Evolutionary conservation across 2,329 filamentous ascomycete genomes (phyloP).

Genomic region (Aureobasidium sp.): DNA sequence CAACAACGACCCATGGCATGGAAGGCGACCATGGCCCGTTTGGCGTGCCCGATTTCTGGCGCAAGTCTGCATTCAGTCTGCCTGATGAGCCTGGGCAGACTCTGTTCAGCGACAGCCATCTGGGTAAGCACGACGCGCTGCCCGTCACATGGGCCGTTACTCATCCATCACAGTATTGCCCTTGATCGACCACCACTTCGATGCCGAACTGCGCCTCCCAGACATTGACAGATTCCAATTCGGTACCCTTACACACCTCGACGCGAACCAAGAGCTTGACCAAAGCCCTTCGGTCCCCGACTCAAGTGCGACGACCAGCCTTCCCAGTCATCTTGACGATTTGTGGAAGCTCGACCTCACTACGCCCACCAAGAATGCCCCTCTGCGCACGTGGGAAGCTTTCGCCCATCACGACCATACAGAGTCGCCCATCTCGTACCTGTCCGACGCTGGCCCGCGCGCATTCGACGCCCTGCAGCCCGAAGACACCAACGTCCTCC

Average conservation of each 20-base stretch:
- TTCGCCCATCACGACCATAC: constrained; percentile 45
- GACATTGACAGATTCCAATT: constrained; percentile 34
- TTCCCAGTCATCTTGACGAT: constrained; percentile 23
- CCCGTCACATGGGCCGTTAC: neutral
- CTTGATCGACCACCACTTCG: constrained; percentile 12
- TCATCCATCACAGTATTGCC: constrained; percentile 8
- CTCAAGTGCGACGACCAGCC: neutral
- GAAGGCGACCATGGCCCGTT: constrained; percentile 17
- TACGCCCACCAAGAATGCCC: constrained; percentile 23
- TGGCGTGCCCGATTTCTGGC: constrained; percentile 20
- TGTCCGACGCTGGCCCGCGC: constrained; percentile 59
- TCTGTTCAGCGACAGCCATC: constrained; percentile 10
- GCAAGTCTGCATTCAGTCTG: constrained; percentile 4
- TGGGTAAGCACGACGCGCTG: neutral
- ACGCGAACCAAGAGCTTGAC: constrained; percentile 19
- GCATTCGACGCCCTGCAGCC: constrained; percentile 52
- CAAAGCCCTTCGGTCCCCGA: neutral
- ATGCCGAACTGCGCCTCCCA: constrained; percentile 24
- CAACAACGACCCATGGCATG: neutral
- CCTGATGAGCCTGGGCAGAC: constrained; percentile 4
- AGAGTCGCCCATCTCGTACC: constrained; percentile 37
- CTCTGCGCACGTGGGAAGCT: constrained; percentile 60
- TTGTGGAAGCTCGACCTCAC: constrained; percentile 33
- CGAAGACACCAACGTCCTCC: constrained; percentile 37
- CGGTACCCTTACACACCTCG: constrained; percentile 29